Percentiles rank a stretch among this genome's conserved stretches.
Evolutionary conservation across 441 rosid genomes (phyloP).

Genomic region (Eutrema salsugineum): DNA sequence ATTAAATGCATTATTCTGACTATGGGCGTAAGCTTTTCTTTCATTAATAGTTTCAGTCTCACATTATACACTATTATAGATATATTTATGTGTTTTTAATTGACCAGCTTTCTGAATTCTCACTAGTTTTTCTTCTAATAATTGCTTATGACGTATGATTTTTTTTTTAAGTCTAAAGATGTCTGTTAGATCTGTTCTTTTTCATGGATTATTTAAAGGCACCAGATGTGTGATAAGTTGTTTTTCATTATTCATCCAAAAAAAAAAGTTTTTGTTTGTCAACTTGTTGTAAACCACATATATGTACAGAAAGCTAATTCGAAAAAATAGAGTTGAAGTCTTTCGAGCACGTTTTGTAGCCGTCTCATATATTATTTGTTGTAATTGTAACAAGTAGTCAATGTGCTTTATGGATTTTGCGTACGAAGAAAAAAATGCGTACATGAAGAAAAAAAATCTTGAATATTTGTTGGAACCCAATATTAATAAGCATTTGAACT

Average conservation of each 20-base stretch:
- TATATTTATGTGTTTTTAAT: background rate
- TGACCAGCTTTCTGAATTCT: background rate
- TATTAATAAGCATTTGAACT: too few relatives aligned
- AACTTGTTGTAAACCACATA: background rate
- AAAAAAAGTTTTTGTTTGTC: too few relatives aligned
- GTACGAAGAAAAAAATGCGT: background rate
- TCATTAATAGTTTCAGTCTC: background rate
- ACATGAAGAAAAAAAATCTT: too few relatives aligned
- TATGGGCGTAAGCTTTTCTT: background rate
- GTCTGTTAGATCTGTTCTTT: background rate
- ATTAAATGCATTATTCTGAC: slow-evolving; percentile 13
- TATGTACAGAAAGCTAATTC: background rate
- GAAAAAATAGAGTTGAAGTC: background rate
- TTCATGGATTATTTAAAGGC: background rate
- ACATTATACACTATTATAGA: background rate
- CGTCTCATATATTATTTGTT: background rate
- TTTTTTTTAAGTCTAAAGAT: background rate
- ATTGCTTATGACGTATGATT: background rate
- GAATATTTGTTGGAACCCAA: too few relatives aligned
- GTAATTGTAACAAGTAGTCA: background rate
- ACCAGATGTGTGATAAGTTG: background rate
- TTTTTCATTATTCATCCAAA: too few relatives aligned
- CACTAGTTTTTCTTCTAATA: background rate
- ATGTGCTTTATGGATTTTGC: background rate
- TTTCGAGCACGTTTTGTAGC: background rate